phyloP scores from a whole-genome alignment of 352 stramenopile species.

The Phytophthora parvispora region DNA sequence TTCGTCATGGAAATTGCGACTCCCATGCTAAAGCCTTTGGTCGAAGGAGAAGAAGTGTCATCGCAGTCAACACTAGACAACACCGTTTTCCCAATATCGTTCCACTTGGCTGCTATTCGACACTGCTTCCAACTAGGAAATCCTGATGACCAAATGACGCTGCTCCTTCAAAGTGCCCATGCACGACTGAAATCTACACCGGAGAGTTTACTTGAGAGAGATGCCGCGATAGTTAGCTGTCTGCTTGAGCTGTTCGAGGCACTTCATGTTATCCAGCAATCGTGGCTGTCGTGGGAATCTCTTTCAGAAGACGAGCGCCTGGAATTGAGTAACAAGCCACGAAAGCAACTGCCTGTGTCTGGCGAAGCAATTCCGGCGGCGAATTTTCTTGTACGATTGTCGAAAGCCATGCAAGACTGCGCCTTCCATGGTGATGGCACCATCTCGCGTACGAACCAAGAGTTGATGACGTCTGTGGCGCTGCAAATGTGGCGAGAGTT shows the following conservation, averaged over 20 bases:
- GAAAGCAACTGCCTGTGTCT: slow-evolving; percentile 8
- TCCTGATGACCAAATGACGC: slow-evolving; percentile 12
- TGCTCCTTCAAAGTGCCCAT: slow-evolving; percentile 31
- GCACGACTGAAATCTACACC: slow-evolving; percentile 9
- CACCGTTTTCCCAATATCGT: slow-evolving; percentile 35
- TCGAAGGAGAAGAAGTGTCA: background rate
- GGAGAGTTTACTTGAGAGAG: background rate
- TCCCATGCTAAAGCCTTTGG: slow-evolving; percentile 30
- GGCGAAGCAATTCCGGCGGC: slow-evolving; percentile 10
- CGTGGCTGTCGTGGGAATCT: slow-evolving; percentile 21
- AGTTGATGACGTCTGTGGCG: slow-evolving; percentile 43
- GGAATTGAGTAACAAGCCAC: background rate
- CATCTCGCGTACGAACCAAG: slow-evolving; percentile 35
- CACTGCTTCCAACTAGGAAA: slow-evolving; percentile 41
- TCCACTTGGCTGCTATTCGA: slow-evolving; percentile 42
- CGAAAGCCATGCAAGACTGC: slow-evolving; percentile 37
- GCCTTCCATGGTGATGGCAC: slow-evolving; percentile 27
- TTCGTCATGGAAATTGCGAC: slow-evolving; percentile 47
- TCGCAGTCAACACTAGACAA: background rate
- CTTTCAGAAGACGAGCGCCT: slow-evolving; percentile 21
- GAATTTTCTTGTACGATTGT: slow-evolving; percentile 14
- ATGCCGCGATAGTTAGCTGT: slow-evolving; percentile 14
- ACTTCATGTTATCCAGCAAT: slow-evolving; percentile 27
- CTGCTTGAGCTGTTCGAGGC: slow-evolving; percentile 44
- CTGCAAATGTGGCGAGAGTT: slow-evolving; percentile 56